Evolutionary conservation across 2,329 filamentous ascomycete genomes (phyloP).

Genomic region (Talaromyces sp.): DNA sequence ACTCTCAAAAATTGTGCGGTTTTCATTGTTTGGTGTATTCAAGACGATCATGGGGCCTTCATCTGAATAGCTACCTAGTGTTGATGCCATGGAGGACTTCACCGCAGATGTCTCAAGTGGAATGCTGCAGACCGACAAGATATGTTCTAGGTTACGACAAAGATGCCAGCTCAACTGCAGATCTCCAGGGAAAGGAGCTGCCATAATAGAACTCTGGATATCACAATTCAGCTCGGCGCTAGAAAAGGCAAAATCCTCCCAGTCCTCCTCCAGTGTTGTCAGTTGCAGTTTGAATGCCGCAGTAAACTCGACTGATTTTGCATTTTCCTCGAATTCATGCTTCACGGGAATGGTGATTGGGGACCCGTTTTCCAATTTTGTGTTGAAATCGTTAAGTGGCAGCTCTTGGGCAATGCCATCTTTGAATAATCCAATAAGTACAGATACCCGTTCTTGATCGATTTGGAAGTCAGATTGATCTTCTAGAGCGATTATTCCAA

Average conservation of each 20-base stretch:
- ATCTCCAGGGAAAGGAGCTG: not conserved
- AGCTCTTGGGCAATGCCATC: slow-evolving; percentile 8
- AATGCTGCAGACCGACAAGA: slow-evolving; percentile 15
- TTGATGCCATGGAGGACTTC: not conserved
- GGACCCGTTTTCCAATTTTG: not conserved
- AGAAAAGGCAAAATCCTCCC: not conserved
- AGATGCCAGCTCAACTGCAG: slow-evolving; percentile 13
- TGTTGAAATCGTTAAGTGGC: not conserved
- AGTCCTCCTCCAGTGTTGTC: not conserved
- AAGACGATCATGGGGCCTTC: not conserved
- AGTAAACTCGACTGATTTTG: not conserved
- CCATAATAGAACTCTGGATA: not conserved
- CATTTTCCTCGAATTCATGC: not conserved
- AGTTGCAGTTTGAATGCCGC: not conserved
- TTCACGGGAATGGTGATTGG: not conserved
- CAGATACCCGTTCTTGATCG: slow-evolving; percentile 2
- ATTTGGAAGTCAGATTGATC: not conserved
- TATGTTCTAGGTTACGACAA: slow-evolving; percentile 16
- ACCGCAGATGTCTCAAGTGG: slow-evolving; percentile 17
- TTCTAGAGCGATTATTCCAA: slow-evolving; percentile 8
- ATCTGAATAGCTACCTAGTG: not conserved
- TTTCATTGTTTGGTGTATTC: slow-evolving; percentile 1
- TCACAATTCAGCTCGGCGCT: not conserved
- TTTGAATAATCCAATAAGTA: slow-evolving; percentile 9
- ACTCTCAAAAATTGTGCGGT: slow-evolving; percentile 3